These are phyloP conservation scores for Seiridium unicorne DNA, from an alignment of 2,329 filamentous ascomycete species.

Conservation along the genomic window DNA sequence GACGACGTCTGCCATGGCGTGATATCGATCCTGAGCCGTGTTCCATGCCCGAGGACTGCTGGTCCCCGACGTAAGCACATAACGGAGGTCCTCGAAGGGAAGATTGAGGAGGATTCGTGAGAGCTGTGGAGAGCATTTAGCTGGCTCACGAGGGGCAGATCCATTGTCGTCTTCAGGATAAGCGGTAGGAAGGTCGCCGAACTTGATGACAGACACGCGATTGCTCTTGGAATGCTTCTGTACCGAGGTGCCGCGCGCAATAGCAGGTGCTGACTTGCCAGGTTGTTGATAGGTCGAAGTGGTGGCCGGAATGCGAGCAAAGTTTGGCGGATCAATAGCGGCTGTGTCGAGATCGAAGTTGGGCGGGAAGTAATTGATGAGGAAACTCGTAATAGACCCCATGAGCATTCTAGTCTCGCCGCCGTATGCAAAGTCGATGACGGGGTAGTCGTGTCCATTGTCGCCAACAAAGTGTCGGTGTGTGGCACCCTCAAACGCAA, in stretches of 20 bases:
- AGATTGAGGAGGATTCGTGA: constrained; percentile 70
- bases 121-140: constrained; percentile 46
- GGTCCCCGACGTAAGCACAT: constrained; percentile 60
- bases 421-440: constrained; percentile 48
- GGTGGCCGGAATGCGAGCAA: constrained; percentile 38
- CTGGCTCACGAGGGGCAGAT: constrained; percentile 23
- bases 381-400: constrained; percentile 54
- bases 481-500: constrained; percentile 46
- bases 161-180: constrained; percentile 27
- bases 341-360: constrained; percentile 58
- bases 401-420: constrained; percentile 55
- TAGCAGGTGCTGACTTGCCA: constrained; percentile 30
- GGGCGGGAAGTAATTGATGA: constrained; percentile 57
- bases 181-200: constrained; percentile 60
- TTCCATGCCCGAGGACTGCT: constrained; percentile 53
- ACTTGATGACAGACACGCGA: constrained; percentile 64
- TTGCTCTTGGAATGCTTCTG: constrained; percentile 38
- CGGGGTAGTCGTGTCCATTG: constrained; percentile 8
- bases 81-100: constrained; percentile 65
- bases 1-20: constrained; percentile 49
- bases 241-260: constrained; percentile 37
- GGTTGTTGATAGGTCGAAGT: constrained; percentile 26
- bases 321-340: constrained; percentile 32
- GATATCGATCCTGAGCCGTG: constrained; percentile 43
- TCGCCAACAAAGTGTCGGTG: constrained; percentile 25